Evolutionary conservation across 306 rosid species (phyloP).

Genomic region (Vachellia collinsii): DNA sequence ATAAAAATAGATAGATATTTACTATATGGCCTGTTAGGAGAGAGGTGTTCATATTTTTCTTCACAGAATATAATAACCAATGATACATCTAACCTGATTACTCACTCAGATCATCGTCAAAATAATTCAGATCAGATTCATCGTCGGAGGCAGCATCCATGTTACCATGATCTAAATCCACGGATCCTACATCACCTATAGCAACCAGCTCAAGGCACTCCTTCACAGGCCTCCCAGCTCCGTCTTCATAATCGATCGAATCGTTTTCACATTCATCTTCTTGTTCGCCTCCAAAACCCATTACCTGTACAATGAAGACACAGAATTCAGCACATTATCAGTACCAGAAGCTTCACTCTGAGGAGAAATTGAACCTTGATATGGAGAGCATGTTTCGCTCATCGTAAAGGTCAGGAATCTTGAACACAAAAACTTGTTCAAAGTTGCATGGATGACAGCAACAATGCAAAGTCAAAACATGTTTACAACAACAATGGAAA

Average conservation of each 20-base stretch:
- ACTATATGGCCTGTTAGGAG: conserved; percentile 39
- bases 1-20: conserved; percentile 23
- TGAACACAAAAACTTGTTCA: conserved; percentile 7
- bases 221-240: conserved; percentile 50
- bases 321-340: conserved; percentile 32
- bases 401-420: conserved; percentile 14
- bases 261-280: conserved; percentile 67
- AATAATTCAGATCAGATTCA: conserved; percentile 76
- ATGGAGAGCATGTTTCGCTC: conserved; percentile 18
- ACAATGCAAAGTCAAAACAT: conserved; percentile 10
- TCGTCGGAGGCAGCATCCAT: conserved; percentile 62
- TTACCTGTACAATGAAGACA: conserved; percentile 51
- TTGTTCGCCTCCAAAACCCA: conserved; percentile 60
- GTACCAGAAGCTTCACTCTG: conserved; percentile 7
- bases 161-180: conserved; percentile 51
- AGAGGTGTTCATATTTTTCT: no score
- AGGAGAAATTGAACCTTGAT: background rate
- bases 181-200: conserved; percentile 53
- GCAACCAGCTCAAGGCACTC: conserved; percentile 58
- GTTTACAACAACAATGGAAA: background rate
- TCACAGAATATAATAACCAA: conserved; percentile 33
- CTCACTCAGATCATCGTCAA: conserved; percentile 72
- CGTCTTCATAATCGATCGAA: conserved; percentile 70
- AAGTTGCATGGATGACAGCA: background rate
- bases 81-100: conserved; percentile 35